Conservation (phyloP, 805 yeast species). For the Wickerhamiella kurtzmanii region DNA sequence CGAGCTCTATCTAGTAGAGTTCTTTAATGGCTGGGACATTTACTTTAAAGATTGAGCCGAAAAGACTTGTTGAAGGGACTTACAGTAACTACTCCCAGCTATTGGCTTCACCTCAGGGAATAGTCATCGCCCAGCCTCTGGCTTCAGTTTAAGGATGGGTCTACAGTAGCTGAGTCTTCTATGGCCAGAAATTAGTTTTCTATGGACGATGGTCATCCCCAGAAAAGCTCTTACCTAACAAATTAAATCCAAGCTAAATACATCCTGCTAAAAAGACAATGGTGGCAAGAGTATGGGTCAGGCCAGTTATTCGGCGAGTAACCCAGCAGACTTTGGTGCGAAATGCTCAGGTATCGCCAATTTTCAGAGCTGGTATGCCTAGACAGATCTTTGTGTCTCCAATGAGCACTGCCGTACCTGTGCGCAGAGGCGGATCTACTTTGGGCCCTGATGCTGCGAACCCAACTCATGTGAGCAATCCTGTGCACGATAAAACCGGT, state of each 20-base stretch:
- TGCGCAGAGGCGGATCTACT: conserved; percentile 6
- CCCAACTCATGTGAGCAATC: conserved; percentile 15
- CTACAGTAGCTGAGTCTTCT: no score
- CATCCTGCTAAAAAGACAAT: neutral
- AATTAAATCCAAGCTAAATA: neutral
- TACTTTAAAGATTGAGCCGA: no score
- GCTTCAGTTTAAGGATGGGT: no score
- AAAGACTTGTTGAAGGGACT: no score
- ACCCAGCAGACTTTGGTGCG: no score
- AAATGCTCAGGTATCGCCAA: neutral
- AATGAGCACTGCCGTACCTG: neutral
- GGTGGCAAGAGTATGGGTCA: neutral
- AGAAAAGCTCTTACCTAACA: no score
- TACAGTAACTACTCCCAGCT: no score
- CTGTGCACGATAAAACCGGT: conserved; percentile 16
- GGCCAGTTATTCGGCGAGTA: neutral
- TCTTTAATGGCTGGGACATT: no score
- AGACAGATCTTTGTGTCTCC: neutral
- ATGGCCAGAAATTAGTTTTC: no score
- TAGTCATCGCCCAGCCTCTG: no score
- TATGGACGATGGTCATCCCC: neutral
- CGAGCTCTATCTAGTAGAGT: neutral
- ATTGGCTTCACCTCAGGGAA: no score
- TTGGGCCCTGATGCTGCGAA: conserved; percentile 16
- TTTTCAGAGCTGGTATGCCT: neutral